These are phyloP conservation scores for Monilinia fructigena DNA, from an alignment of 2,329 filamentous ascomycete species.

Conservation along the genomic window DNA sequence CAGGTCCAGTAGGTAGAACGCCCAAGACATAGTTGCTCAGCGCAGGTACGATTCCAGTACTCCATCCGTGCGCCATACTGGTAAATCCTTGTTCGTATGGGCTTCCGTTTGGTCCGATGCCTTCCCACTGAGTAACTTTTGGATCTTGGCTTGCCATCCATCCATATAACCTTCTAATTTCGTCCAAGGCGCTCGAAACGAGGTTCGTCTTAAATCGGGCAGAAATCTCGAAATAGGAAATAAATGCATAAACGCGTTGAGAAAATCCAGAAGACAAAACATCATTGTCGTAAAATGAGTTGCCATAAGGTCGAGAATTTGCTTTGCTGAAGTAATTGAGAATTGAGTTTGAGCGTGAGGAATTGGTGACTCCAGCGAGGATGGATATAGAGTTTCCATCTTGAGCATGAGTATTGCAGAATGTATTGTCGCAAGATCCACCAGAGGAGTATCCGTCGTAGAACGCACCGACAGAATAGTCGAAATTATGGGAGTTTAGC, in stretches of 20 bases:
- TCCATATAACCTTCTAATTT: slow-evolving; percentile 49
- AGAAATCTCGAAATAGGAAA: slow-evolving; percentile 53
- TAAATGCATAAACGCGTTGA: slow-evolving; percentile 51
- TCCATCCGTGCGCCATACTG: slow-evolving; percentile 53
- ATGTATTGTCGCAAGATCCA: slow-evolving; percentile 38
- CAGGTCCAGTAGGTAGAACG: slow-evolving; percentile 46
- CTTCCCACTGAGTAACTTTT: slow-evolving; percentile 51
- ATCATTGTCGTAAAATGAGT: slow-evolving; percentile 52
- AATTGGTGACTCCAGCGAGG: slow-evolving; percentile 42
- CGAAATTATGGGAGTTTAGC: slow-evolving; percentile 44
- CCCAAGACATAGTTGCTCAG: slow-evolving; percentile 49
- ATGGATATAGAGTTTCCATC: slow-evolving; percentile 53
- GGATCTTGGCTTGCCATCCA: slow-evolving; percentile 52
- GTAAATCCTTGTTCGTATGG: slow-evolving; percentile 50
- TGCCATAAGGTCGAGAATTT: slow-evolving; percentile 47
- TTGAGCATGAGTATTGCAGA: slow-evolving; percentile 45
- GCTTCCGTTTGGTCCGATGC: slow-evolving; percentile 46
- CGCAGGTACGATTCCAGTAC: slow-evolving; percentile 50
- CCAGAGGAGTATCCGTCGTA: slow-evolving; percentile 40
- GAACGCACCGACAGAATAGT: slow-evolving; percentile 46
- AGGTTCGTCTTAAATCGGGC: slow-evolving; percentile 46
- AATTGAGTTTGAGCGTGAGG: slow-evolving; percentile 38
- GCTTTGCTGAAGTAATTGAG: slow-evolving; percentile 44
- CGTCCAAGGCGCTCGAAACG: slow-evolving; percentile 45
- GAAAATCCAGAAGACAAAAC: slow-evolving; percentile 43